phyloP scores from a whole-genome alignment of 345 rosid genomes.

The Diplotaxis tenuifolia region DNA sequence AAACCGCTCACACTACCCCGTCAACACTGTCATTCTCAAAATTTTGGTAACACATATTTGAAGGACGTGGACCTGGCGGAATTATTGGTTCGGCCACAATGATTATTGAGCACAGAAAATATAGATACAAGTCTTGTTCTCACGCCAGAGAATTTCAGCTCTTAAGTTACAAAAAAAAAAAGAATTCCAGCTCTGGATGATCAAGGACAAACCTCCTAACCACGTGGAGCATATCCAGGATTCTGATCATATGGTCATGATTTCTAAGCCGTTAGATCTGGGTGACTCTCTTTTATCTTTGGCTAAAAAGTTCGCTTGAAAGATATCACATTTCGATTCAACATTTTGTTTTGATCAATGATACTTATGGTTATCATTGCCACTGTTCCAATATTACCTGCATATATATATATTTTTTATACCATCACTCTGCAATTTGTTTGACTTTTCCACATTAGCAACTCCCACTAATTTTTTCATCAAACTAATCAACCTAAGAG shows the following conservation, averaged over 20 bases:
- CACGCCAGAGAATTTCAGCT: constrained; percentile 43
- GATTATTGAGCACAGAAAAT: constrained; percentile 39
- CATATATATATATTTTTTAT: not conserved
- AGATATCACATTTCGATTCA: not conserved
- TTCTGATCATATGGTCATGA: constrained; percentile 63
- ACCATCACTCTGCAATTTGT: not conserved
- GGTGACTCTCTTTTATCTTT: constrained; percentile 23
- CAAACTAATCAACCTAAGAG: constrained; percentile 5
- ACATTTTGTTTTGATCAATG: constrained; percentile 3
- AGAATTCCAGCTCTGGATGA: constrained; percentile 43
- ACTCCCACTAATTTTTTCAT: not conserved
- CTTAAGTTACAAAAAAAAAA: no score
- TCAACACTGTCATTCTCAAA: not conserved
- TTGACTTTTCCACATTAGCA: constrained; percentile 14
- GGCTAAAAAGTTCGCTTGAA: constrained; percentile 35
- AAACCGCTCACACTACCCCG: not conserved
- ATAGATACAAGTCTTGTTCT: constrained; percentile 39
- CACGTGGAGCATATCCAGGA: constrained; percentile 41
- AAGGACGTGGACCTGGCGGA: constrained; percentile 55
- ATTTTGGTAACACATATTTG: not conserved
- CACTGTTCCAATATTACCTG: not conserved
- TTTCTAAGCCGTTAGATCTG: constrained; percentile 41
- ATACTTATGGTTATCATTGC: constrained; percentile 1
- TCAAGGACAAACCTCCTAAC: constrained; percentile 47
- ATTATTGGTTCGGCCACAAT: constrained; percentile 42